A percentile compares a stretch with the other conserved stretches of the same genome.
Conservation (phyloP, 106 monocot species). For the Dendrobium huoshanense region DNA sequence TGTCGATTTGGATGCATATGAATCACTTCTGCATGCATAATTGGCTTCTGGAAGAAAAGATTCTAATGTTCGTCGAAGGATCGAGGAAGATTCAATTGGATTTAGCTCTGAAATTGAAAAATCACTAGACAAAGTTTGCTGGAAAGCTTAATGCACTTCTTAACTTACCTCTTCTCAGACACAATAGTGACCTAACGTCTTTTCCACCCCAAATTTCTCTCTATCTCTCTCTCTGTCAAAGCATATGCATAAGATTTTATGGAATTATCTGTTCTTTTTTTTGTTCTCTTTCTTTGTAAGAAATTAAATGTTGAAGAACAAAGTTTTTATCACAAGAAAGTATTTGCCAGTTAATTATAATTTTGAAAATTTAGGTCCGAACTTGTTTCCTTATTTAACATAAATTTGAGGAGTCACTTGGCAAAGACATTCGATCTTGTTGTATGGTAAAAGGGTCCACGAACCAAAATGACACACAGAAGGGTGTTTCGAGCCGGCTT, state of each 20-base stretch:
- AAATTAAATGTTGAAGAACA: neutral
- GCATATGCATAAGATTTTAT: no score
- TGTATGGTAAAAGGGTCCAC: neutral
- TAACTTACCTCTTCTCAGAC: neutral
- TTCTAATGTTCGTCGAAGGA: constrained; percentile 11
- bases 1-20: constrained; percentile 22
- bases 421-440: neutral
- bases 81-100: constrained; percentile 15
- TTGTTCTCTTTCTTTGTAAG: neutral
- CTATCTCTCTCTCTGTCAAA: no score
- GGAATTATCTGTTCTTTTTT: neutral
- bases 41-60: constrained; percentile 16
- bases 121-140: constrained; percentile 1
- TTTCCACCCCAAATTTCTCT: neutral
- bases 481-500: neutral
- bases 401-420: neutral
- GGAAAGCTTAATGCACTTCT: neutral
- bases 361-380: neutral
- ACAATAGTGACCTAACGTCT: no score
- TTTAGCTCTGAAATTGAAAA: constrained; percentile 10
- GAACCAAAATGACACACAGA: neutral
- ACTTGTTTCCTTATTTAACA: neutral
- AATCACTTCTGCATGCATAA: constrained; percentile 12
- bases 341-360: neutral
- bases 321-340: neutral